Evolutionary conservation across 2,329 filamentous ascomycete species (phyloP), one percentile per base, ranked within the genome.

Genomic region (Penicillium digitatum): DNA sequence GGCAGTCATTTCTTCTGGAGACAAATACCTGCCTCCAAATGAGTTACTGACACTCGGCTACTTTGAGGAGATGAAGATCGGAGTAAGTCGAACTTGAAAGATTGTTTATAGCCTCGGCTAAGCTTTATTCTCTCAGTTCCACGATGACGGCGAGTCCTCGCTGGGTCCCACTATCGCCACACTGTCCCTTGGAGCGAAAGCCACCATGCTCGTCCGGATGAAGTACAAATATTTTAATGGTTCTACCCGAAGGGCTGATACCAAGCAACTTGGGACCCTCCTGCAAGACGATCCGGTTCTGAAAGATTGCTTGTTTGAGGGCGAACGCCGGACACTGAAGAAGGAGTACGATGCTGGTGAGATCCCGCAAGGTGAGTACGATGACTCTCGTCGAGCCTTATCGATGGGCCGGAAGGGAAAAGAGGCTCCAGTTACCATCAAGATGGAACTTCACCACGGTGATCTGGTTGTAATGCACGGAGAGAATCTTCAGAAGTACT

Each of bases 401-500:
- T 52, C 64, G 10, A 69, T 65, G 18, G 64, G 66, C 9, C 43
- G 52, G 5, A 32, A 63, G 51, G 16, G 64, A 55, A 29, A 71
- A 56, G 70, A 59, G 40, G 67, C 59, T 42, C 66, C 65, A 8
- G 57, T 63, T 2, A 52, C 72, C 10, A 70, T 83, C 14, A 74
- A 69, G 1, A 66, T 84, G 64, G 70, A 74, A 1, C 69, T 85
- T 7, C 71, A 76, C 16, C 82, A 85, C 65, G 82, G 82, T 0
- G 82, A 84, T 62, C 66, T 84, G 20, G 75, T 84, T 0, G 71
- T 84, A 9, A 85, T 85, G 82, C 77, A 82, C 61, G 82, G 82
- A 0, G 74, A 72, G 5, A 67, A 71, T 2, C 66, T 85, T 12
- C 82, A 85, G 64, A 77, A 76, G 59, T 84, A 78, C 58, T 81